Conservation (phyloP, 148 eudicot species). For the Fagopyrum tataricum region DNA sequence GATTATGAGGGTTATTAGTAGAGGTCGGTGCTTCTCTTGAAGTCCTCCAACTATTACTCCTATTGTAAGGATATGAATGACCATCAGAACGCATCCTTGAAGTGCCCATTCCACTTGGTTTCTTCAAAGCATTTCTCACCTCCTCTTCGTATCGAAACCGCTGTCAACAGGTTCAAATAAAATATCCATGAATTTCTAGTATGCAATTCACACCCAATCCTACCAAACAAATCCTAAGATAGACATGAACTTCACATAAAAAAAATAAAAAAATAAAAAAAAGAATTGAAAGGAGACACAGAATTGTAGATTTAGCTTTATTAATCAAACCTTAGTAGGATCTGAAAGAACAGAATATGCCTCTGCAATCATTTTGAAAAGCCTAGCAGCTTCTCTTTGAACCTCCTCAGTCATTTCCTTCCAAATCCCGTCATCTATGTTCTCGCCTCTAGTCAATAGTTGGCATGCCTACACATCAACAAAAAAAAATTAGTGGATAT, state of each 20-base stretch:
- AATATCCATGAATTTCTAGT: background rate
- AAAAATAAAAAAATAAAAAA: background rate
- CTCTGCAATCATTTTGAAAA: conserved; percentile 96
- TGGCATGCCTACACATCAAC: conserved; percentile 53
- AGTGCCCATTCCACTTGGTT: conserved; percentile 27
- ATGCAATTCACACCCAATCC: no score
- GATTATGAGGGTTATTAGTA: conserved; percentile 39
- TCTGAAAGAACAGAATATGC: conserved; percentile 92
- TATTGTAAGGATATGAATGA: conserved; percentile 7
- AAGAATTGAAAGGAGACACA: background rate
- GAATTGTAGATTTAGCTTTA: conserved; percentile 3
- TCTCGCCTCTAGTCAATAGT: conserved; percentile 65
- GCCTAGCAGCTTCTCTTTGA: conserved; percentile 76
- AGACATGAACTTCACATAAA: background rate
- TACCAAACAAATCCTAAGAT: no score
- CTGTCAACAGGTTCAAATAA: conserved; percentile 23
- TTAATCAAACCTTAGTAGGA: conserved; percentile 52
- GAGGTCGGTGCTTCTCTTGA: conserved; percentile 46
- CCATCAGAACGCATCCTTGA: conserved; percentile 42
- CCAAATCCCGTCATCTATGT: conserved; percentile 77
- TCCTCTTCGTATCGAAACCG: conserved; percentile 77
- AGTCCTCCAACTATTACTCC: conserved; percentile 4
- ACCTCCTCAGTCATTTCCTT: conserved; percentile 76
- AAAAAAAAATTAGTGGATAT: background rate
- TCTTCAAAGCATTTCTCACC: conserved; percentile 44